A percentile compares a stretch with the other conserved stretches of the same genome.
These are phyloP conservation scores for Glarea lozoyensis DNA, from an alignment of 495 filamentous ascomycete genomes.

Conservation along the genomic window DNA sequence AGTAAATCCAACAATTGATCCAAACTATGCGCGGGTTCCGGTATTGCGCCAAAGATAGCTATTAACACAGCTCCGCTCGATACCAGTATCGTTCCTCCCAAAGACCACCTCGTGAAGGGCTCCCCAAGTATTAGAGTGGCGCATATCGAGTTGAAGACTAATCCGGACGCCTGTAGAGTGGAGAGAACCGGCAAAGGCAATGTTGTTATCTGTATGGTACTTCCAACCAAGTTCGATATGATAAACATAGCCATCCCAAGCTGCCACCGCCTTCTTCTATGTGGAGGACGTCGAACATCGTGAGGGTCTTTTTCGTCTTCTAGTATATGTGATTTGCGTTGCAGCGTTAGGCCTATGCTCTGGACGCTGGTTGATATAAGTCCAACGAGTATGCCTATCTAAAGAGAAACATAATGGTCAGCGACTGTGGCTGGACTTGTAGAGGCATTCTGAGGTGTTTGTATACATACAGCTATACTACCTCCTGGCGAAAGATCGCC, in stretches of 20 bases:
- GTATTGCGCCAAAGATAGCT: conserved; percentile 86
- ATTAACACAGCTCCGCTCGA: conserved; percentile 81
- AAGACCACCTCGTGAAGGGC: conserved; percentile 85
- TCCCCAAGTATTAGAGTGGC: conserved; percentile 89
- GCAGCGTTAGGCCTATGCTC: conserved; percentile 90
- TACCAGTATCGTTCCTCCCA: conserved; percentile 82
- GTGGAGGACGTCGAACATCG: conserved; percentile 73
- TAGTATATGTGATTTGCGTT: conserved; percentile 96
- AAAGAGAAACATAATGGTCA: conserved; percentile 5
- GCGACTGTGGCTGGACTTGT: not conserved
- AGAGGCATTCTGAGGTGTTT: not conserved
- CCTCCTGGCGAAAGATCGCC: conserved; percentile 77
- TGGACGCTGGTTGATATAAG: conserved; percentile 88
- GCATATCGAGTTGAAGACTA: conserved; percentile 98
- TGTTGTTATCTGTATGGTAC: conserved; percentile 95
- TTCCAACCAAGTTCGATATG: conserved; percentile 85
- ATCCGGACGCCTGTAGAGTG: conserved; percentile 87
- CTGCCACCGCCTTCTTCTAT: conserved; percentile 92
- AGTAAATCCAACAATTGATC: conserved; percentile 73
- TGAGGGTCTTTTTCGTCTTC: conserved; percentile 88
- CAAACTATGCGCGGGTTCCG: conserved; percentile 87
- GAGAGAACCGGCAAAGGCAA: conserved; percentile 91
- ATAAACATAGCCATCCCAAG: conserved; percentile 97
- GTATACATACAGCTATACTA: conserved; percentile 67
- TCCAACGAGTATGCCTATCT: conserved; percentile 91